Evolutionary conservation across 176 grass and related monocot species (phyloP).

Genomic region (Avena atlantica): DNA sequence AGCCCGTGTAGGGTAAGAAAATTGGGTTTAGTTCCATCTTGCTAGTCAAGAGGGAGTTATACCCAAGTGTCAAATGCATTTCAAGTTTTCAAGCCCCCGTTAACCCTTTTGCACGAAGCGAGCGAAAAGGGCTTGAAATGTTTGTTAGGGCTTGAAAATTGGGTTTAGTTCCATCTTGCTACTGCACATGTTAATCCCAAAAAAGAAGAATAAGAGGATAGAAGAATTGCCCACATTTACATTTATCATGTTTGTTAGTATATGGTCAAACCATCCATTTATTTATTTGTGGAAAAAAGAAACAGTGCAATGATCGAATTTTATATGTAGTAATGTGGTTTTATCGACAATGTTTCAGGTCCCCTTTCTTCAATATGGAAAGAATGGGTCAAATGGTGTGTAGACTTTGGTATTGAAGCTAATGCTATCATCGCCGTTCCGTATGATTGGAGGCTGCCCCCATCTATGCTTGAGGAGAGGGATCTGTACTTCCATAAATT

Average conservation of each 20-base stretch:
- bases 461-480: conserved; percentile 85
- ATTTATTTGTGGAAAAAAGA: conserved; percentile 4
- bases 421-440: conserved; percentile 97
- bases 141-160: too few relatives aligned
- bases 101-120: background rate
- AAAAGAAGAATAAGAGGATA: background rate
- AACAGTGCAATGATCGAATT: background rate
- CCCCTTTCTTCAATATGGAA: conserved; percentile 98
- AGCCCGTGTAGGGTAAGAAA: background rate
- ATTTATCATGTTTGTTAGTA: conserved; percentile 12
- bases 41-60: background rate
- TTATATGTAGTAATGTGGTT: conserved; percentile 38
- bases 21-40: background rate
- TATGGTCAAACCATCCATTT: conserved; percentile 1
- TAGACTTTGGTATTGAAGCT: conserved; percentile 97
- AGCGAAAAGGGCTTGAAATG: background rate
- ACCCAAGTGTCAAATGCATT: conserved; percentile 14
- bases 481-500: conserved; percentile 99
- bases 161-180: too few relatives aligned
- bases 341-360: conserved; percentile 67
- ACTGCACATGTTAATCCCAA: background rate
- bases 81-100: background rate
- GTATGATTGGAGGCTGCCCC: conserved; percentile 92
- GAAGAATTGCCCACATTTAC: background rate
- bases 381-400: conserved; percentile 99